Conservation (phyloP, 805 yeast species). For the Komagataella pastoris region DNA sequence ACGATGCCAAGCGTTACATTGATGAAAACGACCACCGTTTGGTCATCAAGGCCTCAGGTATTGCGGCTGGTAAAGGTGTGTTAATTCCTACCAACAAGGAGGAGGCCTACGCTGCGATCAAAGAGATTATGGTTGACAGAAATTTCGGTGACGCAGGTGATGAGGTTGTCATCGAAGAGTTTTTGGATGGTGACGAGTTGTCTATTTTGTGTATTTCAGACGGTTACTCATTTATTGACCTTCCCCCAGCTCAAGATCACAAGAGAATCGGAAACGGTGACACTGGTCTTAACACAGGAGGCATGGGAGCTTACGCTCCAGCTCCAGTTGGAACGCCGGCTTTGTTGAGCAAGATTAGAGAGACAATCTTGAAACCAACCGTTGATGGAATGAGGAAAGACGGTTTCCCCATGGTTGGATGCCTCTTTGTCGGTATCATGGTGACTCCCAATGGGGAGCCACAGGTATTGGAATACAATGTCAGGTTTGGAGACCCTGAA, state of each 20-base stretch:
- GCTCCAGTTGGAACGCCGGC: slow-evolving; percentile 87
- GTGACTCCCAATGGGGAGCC: slow-evolving; percentile 72
- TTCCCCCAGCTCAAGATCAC: slow-evolving; percentile 98
- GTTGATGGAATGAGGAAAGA: slow-evolving; percentile 94
- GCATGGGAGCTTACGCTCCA: slow-evolving; percentile 99
- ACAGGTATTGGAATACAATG: slow-evolving; percentile 91
- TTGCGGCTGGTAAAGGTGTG: slow-evolving; percentile 99
- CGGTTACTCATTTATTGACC: slow-evolving; percentile 80
- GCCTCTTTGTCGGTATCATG: slow-evolving; percentile 91
- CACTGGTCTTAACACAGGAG: slow-evolving; percentile 93
- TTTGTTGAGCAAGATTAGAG: slow-evolving; percentile 56
- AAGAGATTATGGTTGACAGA: slow-evolving; percentile 79
- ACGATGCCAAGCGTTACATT: slow-evolving; percentile 63
- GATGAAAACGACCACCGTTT: slow-evolving; percentile 54
- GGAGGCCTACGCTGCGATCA: slow-evolving; percentile 77
- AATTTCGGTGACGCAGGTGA: slow-evolving; percentile 93
- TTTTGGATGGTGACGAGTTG: slow-evolving; percentile 91
- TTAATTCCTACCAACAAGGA: slow-evolving; percentile 73
- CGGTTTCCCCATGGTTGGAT: slow-evolving; percentile 91
- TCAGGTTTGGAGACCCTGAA: slow-evolving; percentile 98
- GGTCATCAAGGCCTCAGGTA: slow-evolving; percentile 94
- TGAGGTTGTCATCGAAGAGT: slow-evolving; percentile 91
- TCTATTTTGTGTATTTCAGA: slow-evolving; percentile 86
- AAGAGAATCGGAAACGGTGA: slow-evolving; percentile 92
- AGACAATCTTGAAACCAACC: slow-evolving; percentile 74